Evolutionary conservation across 2,329 filamentous ascomycete genomes (phyloP).

Genomic region (Aspergillus sp.): DNA sequence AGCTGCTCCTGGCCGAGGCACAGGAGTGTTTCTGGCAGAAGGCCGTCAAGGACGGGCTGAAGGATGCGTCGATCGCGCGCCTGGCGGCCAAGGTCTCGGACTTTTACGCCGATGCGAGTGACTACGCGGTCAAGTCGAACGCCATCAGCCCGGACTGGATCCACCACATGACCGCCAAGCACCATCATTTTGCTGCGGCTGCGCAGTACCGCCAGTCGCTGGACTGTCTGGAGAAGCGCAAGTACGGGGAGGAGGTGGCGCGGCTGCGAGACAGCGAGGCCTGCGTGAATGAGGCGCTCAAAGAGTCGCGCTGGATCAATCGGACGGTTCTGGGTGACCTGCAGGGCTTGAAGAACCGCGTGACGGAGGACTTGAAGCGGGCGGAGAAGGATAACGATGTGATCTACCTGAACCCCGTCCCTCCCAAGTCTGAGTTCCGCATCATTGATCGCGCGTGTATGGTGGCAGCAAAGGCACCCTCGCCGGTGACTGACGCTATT

Average conservation of each 20-base stretch:
- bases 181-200: conserved; percentile 93
- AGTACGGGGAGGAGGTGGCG: conserved; percentile 93
- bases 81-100: conserved; percentile 89
- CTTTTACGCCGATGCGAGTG: conserved; percentile 78
- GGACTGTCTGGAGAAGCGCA: conserved; percentile 88
- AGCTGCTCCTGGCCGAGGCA: conserved; percentile 84
- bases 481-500: conserved; percentile 76
- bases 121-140: conserved; percentile 83
- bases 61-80: conserved; percentile 88
- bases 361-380: conserved; percentile 83
- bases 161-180: conserved; percentile 94
- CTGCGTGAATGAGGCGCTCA: conserved; percentile 82
- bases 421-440: conserved; percentile 83
- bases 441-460: conserved; percentile 83
- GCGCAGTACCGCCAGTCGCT: conserved; percentile 90
- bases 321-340: conserved; percentile 79
- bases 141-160: conserved; percentile 94
- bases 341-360: conserved; percentile 74
- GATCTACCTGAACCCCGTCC: conserved; percentile 83
- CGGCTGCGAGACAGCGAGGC: conserved; percentile 75
- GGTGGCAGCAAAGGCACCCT: conserved; percentile 75
- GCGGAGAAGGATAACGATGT: conserved; percentile 96
- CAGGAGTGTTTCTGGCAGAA: conserved; percentile 99
- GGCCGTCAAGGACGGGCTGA: conserved; percentile 88
- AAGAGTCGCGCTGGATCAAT: conserved; percentile 78